Evolutionary conservation across 257 asterid species (phyloP).

Genomic region (Fraxinus cuspidata): DNA sequence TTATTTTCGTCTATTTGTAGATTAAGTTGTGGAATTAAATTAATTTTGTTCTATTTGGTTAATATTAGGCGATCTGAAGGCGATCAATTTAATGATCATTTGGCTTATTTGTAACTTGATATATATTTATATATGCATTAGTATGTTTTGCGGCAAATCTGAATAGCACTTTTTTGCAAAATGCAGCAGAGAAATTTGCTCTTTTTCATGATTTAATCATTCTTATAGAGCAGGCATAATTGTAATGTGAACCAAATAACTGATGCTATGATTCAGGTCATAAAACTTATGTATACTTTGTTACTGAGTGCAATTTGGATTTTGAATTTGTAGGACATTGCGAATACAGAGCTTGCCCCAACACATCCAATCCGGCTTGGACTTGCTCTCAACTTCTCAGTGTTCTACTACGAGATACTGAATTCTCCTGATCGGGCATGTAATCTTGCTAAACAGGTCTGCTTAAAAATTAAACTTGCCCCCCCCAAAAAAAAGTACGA

Average conservation of each 20-base stretch:
- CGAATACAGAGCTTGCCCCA: constrained; percentile 74
- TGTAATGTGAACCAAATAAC: neutral
- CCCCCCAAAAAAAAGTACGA: neutral
- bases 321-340: constrained; percentile 59
- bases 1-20: neutral
- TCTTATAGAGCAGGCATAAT: neutral
- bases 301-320: neutral
- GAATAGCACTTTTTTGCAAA: constrained; percentile 6
- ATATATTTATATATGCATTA: neutral
- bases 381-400: constrained; percentile 87
- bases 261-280: neutral
- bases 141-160: neutral
- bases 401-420: constrained; percentile 79
- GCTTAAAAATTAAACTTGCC: neutral
- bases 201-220: neutral
- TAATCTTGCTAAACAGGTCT: constrained; percentile 85
- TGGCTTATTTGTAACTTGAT: neutral
- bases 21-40: constrained; percentile 2
- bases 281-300: neutral
- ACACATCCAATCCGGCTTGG: constrained; percentile 91
- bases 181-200: neutral
- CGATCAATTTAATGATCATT: neutral
- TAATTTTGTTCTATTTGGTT: neutral
- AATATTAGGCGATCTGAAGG: neutral
- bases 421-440: constrained; percentile 90